These are phyloP conservation scores for Coniochaeta ligniaria DNA, from an alignment of 2,329 filamentous ascomycete species.

Conservation along the genomic window DNA sequence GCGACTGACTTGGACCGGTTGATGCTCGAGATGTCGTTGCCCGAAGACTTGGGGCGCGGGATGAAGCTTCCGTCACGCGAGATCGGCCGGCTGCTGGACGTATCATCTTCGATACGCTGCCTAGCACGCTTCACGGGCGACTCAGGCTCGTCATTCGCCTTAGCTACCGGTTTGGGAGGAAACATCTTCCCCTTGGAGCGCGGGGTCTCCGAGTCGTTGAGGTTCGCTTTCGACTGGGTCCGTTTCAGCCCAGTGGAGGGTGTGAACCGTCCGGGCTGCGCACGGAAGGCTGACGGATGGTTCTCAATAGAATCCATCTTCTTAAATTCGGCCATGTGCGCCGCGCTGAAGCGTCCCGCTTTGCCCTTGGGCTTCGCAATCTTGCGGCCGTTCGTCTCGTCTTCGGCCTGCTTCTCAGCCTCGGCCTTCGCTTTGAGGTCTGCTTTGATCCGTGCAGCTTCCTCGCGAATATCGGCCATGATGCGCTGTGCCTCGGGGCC, in stretches of 20 bases:
- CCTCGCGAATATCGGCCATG: conserved; percentile 60
- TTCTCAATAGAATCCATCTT: conserved; percentile 96
- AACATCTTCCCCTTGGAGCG: conserved; percentile 9
- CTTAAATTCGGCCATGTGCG: conserved; percentile 82
- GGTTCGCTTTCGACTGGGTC: conserved; percentile 46
- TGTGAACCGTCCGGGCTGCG: conserved; percentile 43
- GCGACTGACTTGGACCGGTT: conserved; percentile 40
- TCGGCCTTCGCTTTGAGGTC: conserved; percentile 58
- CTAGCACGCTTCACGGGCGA: conserved; percentile 64
- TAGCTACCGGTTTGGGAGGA: conserved; percentile 16
- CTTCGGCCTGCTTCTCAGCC: conserved; percentile 40
- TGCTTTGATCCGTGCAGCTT: conserved; percentile 64
- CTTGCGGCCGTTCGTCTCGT: conserved; percentile 48
- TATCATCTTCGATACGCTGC: conserved; percentile 60
- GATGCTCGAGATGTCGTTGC: conserved; percentile 27
- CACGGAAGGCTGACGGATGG: conserved; percentile 73
- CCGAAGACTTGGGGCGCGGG: conserved; percentile 38
- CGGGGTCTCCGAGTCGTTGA: conserved; percentile 52
- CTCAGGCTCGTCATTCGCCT: conserved; percentile 21
- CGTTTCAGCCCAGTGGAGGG: conserved; percentile 43
- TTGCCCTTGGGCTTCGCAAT: conserved; percentile 77
- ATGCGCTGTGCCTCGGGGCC: conserved; percentile 54
- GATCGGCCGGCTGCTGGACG: conserved; percentile 54
- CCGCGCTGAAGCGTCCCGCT: conserved; percentile 71
- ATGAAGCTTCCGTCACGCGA: conserved; percentile 45